These are phyloP conservation scores for Calocybe indica DNA, from an alignment of 768 basidiomycete genomes.

Conservation along the genomic window DNA sequence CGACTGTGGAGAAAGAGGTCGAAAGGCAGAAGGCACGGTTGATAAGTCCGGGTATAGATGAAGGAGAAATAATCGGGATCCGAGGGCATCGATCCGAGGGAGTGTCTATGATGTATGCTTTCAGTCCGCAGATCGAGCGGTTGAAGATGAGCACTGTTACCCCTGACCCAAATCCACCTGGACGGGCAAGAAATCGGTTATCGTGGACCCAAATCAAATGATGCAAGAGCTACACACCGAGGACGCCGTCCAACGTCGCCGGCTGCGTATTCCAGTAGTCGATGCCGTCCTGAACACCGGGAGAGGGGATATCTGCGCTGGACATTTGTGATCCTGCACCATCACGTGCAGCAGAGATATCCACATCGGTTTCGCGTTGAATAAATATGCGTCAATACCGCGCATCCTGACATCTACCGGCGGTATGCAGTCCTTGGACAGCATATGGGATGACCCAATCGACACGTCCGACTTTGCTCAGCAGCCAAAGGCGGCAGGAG, in stretches of 20 bases:
- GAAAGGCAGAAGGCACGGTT: conserved; percentile 68
- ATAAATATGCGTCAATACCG: conserved; percentile 37
- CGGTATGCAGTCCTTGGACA: conserved; percentile 37
- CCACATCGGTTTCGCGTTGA: conserved; percentile 14
- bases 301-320: conserved; percentile 24
- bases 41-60: conserved; percentile 76
- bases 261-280: conserved; percentile 83
- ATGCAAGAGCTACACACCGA: conserved; percentile 39
- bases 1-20: conserved; percentile 32
- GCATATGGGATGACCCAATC: conserved; percentile 57
- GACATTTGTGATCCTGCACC: conserved; percentile 4
- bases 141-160: conserved; percentile 30
- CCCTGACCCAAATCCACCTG: conserved; percentile 42
- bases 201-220: conserved; percentile 11
- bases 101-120: conserved; percentile 49
- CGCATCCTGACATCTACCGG: conserved; percentile 14
- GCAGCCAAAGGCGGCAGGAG: conserved; percentile 15
- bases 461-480: conserved; percentile 15
- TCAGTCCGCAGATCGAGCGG: conserved; percentile 9
- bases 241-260: conserved; percentile 81
- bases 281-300: conserved; percentile 71
- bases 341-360: background rate
- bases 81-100: conserved; percentile 85
- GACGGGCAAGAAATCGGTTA: background rate
- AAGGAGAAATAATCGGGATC: conserved; percentile 84